These are phyloP conservation scores for Daldinia sp. DNA, from an alignment of 2,329 filamentous ascomycete genomes.

Conservation along the genomic window DNA sequence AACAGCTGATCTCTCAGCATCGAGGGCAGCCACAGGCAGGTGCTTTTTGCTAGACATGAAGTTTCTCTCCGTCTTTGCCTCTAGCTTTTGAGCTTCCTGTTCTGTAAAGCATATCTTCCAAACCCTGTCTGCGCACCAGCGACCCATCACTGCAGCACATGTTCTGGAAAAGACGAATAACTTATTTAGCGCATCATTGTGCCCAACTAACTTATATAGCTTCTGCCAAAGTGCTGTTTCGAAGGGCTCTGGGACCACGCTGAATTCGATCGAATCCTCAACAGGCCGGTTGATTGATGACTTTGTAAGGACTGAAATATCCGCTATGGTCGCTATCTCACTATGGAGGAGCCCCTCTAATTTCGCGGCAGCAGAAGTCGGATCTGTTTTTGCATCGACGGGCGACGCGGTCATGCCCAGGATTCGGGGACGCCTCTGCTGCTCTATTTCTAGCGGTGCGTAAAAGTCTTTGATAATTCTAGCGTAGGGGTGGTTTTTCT, in stretches of 20 bases:
- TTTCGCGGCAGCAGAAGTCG: conserved; percentile 72
- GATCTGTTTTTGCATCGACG: conserved; percentile 81
- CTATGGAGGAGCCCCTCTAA: conserved; percentile 82
- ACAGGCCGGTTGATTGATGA: conserved; percentile 63
- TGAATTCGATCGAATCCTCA: conserved; percentile 66
- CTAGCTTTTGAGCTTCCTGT: conserved; percentile 67
- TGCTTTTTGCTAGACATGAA: conserved; percentile 45
- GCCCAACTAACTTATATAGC: conserved; percentile 57
- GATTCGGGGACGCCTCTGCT: conserved; percentile 71
- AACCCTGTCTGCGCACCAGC: conserved; percentile 84
- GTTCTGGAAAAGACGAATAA: conserved; percentile 67
- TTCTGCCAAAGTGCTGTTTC: conserved; percentile 71
- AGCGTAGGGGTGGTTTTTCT: conserved; percentile 91
- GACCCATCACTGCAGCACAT: conserved; percentile 73
- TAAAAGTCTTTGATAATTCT: conserved; percentile 92
- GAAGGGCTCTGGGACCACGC: conserved; percentile 56
- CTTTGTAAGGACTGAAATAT: conserved; percentile 64
- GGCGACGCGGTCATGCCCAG: conserved; percentile 98
- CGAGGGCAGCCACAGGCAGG: conserved; percentile 37
- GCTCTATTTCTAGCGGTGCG: conserved; percentile 53
- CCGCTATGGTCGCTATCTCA: conserved; percentile 77
- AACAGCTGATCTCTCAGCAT: conserved; percentile 53
- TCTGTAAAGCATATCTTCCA: conserved; percentile 77
- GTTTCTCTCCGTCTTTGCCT: conserved; percentile 60
- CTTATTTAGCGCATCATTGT: conserved; percentile 58